Evolutionary conservation across 2,329 filamentous ascomycete species (phyloP), one percentile per base, ranked within the genome.

Genomic region (Arthrobotrys pseudoclavata): DNA sequence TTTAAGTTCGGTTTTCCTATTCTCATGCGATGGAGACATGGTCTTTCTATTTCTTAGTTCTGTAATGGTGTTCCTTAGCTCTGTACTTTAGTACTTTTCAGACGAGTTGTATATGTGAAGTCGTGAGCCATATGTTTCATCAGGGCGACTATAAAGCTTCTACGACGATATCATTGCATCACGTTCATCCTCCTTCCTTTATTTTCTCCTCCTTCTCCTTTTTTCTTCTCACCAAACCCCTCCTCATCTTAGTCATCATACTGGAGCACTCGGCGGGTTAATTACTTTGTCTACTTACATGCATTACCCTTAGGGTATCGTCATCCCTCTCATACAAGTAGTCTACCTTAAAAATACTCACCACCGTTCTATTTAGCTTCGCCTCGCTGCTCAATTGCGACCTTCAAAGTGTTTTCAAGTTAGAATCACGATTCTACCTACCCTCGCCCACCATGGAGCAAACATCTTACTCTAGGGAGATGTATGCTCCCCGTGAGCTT

Each of bases 401-500:
- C 3, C 13, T 15, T n/a, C 9, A 13, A 45, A 20, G 42, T 9
- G 1, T 4, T 20, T 9, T 29, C 9, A n/a, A 42, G 22, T 10
- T 22, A 20, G n/a, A 20, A 26, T 42, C 31, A 24, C 5, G 1
- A 57, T 37, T 15, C 10, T 20, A 29, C 20, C 47, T 42, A 10
- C 18, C 12, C 9, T 12, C 4, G 1, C 34, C 31, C 34, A 60
- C 10, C 18, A 60, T 60, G 55, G 20, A 24, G 10, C 1, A 7
- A n/a, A 4, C 20, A 42, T 34, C 5, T 1, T 42, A 24, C 15
- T 60, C 55, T 10, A 60, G 26, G 22, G 20, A 60, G 2, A 60
- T 60, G 55, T 42, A 40, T 5, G 55, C 55, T 60, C 31, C 55
- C 26, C 55, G 18, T n/a, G 34, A 60, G 31, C 55, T 60, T 15